These are phyloP conservation scores for Talaromyces sp. DNA, from an alignment of 2,329 filamentous ascomycete species.

Conservation along the genomic window DNA sequence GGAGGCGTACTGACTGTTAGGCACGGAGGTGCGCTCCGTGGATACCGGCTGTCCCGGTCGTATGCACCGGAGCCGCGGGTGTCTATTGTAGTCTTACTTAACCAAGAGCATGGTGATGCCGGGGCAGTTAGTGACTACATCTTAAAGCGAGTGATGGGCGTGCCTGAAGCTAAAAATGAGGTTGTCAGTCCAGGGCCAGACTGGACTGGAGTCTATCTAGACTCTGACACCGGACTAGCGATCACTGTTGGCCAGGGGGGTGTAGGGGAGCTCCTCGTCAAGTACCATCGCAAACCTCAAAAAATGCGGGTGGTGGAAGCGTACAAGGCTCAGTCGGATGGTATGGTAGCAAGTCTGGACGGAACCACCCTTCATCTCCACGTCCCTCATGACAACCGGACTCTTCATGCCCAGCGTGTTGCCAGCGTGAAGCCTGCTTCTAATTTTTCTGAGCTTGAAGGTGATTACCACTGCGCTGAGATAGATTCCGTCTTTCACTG, in stretches of 20 bases:
- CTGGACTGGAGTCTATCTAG: slow-evolving; percentile 38
- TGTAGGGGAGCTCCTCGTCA: slow-evolving; percentile 24
- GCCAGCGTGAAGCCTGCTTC: slow-evolving; percentile 7
- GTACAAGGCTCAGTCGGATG: slow-evolving; percentile 14
- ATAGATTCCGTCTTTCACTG: slow-evolving; percentile 35
- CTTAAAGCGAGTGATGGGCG: slow-evolving; percentile 22
- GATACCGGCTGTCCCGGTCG: slow-evolving; percentile 34
- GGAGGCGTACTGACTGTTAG: slow-evolving; percentile 26
- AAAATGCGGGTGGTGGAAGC: slow-evolving; percentile 15
- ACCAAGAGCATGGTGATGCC: slow-evolving; percentile 31
- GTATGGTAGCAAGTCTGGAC: slow-evolving; percentile 25
- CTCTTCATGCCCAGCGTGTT: slow-evolving; percentile 20
- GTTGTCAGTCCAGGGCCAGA: slow-evolving; percentile 13
- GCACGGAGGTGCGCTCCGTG: slow-evolving; percentile 41
- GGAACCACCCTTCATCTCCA: slow-evolving; percentile 26
- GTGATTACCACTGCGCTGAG: slow-evolving; percentile 33
- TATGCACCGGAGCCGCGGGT: slow-evolving; percentile 32
- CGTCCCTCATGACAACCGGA: slow-evolving; percentile 25
- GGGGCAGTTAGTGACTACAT: slow-evolving; percentile 19
- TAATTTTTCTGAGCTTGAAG: slow-evolving; percentile 15
- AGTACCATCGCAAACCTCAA: slow-evolving; percentile 24
- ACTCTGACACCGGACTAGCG: slow-evolving; percentile 30
- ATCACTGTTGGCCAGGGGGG: slow-evolving; percentile 24
- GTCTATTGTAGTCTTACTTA: slow-evolving; percentile 39
- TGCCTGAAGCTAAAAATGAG: slow-evolving; percentile 12